A percentile compares a stretch with the other conserved stretches of the same genome.
Conservation (phyloP, 2,329 filamentous ascomycete genomes). For the Raffaelea albimanens region DNA sequence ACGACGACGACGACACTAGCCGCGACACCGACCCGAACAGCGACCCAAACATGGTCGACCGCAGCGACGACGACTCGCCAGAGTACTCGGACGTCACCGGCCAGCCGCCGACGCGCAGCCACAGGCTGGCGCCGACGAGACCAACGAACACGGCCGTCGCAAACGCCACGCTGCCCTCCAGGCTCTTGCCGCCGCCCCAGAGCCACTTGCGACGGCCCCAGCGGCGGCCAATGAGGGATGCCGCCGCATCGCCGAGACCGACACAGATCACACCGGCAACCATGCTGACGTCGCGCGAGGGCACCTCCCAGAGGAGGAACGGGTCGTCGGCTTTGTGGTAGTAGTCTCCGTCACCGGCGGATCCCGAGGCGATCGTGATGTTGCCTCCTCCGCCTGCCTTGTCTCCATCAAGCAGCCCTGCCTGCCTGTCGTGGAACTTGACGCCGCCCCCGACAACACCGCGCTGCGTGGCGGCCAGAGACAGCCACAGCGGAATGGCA, state of each 20-base stretch:
- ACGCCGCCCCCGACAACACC: constrained; percentile 10
- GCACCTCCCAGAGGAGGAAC: constrained; percentile 61
- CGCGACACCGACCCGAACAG: no score
- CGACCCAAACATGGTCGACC: background rate
- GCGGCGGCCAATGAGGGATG: constrained; percentile 77
- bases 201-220: constrained; percentile 87
- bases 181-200: constrained; percentile 92
- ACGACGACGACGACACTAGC: constrained; percentile 9
- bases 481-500: constrained; percentile 88
- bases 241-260: constrained; percentile 88
- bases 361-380: no score
- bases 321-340: constrained; percentile 48
- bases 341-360: background rate
- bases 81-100: constrained; percentile 48
- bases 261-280: constrained; percentile 88
- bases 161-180: constrained; percentile 82
- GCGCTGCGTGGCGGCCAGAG: constrained; percentile 60
- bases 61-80: background rate
- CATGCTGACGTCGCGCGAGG: constrained; percentile 73
- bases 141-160: constrained; percentile 68
- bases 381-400: background rate
- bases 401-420: background rate
- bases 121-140: constrained; percentile 58
- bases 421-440: no score
- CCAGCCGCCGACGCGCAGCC: constrained; percentile 72